A percentile compares a stretch with the other conserved stretches of the same genome.
Evolutionary conservation across 148 eudicot species (phyloP).

Genomic region (Rhododendron molle): DNA sequence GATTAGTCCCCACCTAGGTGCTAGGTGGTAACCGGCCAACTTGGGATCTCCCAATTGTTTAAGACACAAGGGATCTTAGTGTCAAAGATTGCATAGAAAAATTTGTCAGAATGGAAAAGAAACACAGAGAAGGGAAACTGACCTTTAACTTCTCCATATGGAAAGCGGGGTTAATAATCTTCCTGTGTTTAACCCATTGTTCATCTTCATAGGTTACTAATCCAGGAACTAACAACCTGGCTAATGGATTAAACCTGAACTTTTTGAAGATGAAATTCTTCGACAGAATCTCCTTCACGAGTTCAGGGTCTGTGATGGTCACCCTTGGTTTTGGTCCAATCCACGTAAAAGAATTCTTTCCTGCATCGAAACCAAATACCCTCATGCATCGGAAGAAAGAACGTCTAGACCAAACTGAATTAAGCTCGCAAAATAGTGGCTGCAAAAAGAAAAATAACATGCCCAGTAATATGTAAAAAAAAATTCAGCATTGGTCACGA

Average conservation of each 20-base stretch:
- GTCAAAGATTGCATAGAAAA: no score
- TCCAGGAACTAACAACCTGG: slow-evolving; percentile 12
- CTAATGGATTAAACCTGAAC: slow-evolving; percentile 7
- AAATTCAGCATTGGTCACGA: no score
- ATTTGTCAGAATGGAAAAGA: no score
- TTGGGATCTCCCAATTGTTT: no score
- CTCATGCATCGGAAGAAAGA: not conserved
- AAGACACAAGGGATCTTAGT: no score
- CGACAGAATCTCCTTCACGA: slow-evolving; percentile 14
- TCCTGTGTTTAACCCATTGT: slow-evolving; percentile 26
- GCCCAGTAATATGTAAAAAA: no score
- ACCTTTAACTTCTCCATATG: no score
- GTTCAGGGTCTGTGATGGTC: slow-evolving; percentile 14
- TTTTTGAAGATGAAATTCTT: slow-evolving; percentile 9
- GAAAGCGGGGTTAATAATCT: not conserved
- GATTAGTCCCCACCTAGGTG: no score
- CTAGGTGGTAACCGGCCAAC: no score
- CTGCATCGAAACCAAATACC: slow-evolving; percentile 1
- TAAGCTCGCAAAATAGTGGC: no score
- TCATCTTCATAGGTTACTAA: slow-evolving; percentile 15
- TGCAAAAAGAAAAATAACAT: no score
- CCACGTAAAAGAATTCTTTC: slow-evolving; percentile 16
- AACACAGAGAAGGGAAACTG: no score
- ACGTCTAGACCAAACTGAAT: not conserved
- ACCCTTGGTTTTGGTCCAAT: slow-evolving; percentile 23